A percentile compares a stretch with the other conserved stretches of the same genome.
These are phyloP conservation scores for Cenchrus fungigraminus DNA, from an alignment of 176 grass and related monocot species.

Conservation along the genomic window DNA sequence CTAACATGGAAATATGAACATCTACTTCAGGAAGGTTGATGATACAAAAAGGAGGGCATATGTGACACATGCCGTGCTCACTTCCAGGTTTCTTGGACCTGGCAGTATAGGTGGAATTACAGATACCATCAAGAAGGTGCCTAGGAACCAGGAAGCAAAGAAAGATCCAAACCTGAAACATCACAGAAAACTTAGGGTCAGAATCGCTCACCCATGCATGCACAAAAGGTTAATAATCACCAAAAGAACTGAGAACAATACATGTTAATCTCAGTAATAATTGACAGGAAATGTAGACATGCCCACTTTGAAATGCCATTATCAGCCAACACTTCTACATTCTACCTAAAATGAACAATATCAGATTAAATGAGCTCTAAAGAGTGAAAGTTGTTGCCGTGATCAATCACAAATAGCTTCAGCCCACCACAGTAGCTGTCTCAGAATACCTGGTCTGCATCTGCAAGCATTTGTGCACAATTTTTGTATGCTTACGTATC, in stretches of 20 bases:
- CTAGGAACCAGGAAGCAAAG: constrained; percentile 86
- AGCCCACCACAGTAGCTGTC: not conserved
- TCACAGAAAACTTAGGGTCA: constrained; percentile 33
- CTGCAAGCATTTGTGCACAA: constrained; percentile 8
- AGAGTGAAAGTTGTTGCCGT: not conserved
- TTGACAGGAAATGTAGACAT: not conserved
- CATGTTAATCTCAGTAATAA: not conserved
- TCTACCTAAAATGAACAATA: constrained; percentile 5
- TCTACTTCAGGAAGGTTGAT: constrained; percentile 87
- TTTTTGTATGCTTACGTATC: constrained; percentile 7
- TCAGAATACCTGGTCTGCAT: not conserved
- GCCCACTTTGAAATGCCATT: not conserved
- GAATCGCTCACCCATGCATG: not conserved
- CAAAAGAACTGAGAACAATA: not conserved
- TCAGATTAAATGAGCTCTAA: not conserved
- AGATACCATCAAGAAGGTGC: constrained; percentile 96
- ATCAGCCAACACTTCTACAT: not conserved
- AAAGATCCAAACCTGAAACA: constrained; percentile 76
- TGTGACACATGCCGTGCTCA: constrained; percentile 77
- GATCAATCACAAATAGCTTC: constrained; percentile 1
- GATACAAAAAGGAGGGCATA: constrained; percentile 88
- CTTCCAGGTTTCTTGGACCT: constrained; percentile 86
- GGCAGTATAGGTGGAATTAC: constrained; percentile 77
- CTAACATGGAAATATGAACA: constrained; percentile 29
- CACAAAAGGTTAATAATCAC: not conserved